Base-by-base conservation (phyloP, 176 grass and related monocot species). In the Areca catechu region DNA sequence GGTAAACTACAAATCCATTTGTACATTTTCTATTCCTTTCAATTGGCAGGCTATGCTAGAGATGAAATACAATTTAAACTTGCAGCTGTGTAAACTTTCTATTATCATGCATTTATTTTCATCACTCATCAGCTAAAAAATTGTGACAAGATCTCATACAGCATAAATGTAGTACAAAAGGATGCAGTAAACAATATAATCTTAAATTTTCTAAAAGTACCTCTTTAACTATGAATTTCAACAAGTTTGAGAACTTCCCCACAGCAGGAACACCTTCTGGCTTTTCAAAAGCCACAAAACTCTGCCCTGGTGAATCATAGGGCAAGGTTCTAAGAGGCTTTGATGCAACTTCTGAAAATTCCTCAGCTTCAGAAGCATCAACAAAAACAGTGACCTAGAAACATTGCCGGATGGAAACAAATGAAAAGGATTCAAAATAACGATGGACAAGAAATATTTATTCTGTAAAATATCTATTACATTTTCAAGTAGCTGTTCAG, bases 151-250 rank as follows among this genome's bases (percentile, higher is more conserved):
- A 43, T 43, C 34, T 43, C 34, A 43, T 43, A 43, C 34, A 14
- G 34, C 34, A 43, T 43, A 43, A 43, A 14, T 10, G 7, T 43
- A 2, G 10, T 43, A 12, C 34, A 37, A 16, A 37, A 16, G 37
- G 0, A 21, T 22, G 15, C 27, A 34, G 15, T 51, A 3, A 16
- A 21, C 0, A 4, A 34, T 22, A 4, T 0, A n/a, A 12, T 43
- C 9, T 43, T 14, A 12, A 43, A 43, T 43, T 12, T 43, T 43
- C 34, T 43, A 43, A 12, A 3, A 43, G 7, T 43, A 98, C 93
- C 88, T 98, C 93, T 74, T 92, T 98, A 49, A 98, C 88, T 48
- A 98, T 88, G 51, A 98, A 98, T 67, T 88, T 98, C 66, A 98
- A 58, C 30, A 83, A 51, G 58, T 98, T 98, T 65, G 93, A 98